Percentiles rank a stretch among this genome's conserved stretches.
These are phyloP conservation scores for Cryphonectria radicalis DNA, from an alignment of 2,329 filamentous ascomycete species.

Conservation along the genomic window DNA sequence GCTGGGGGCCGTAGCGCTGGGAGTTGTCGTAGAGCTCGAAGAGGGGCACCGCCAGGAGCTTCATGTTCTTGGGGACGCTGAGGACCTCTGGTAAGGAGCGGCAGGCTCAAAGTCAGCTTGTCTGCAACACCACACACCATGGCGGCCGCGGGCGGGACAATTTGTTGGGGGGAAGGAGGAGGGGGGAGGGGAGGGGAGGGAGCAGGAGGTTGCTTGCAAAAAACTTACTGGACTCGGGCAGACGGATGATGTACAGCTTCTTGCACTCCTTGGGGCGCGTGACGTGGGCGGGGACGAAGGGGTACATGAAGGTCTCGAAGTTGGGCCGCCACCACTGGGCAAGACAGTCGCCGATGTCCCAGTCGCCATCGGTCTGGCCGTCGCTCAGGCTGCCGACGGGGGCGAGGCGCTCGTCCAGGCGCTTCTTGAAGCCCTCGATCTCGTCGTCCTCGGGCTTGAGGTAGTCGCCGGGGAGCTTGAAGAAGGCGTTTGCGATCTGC, in stretches of 20 bases:
- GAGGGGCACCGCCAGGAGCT: slow-evolving; percentile 91
- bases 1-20: slow-evolving; percentile 88
- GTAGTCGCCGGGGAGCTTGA: slow-evolving; percentile 98
- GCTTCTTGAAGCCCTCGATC: slow-evolving; percentile 89
- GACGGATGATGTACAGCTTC: slow-evolving; percentile 96
- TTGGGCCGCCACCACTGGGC: slow-evolving; percentile 99
- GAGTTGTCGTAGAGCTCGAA: slow-evolving; percentile 99
- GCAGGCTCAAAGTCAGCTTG: background rate
- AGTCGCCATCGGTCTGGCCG: slow-evolving; percentile 82
- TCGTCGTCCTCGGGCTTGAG: slow-evolving; percentile 88
- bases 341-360: slow-evolving; percentile 92
- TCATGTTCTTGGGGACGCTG: slow-evolving; percentile 99
- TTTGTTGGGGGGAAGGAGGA: background rate
- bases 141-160: background rate
- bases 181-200: too few relatives aligned
- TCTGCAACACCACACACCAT: background rate
- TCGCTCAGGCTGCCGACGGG: slow-evolving; percentile 87
- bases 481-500: slow-evolving; percentile 99
- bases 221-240: slow-evolving; percentile 82
- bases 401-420: slow-evolving; percentile 90
- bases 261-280: slow-evolving; percentile 98
- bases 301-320: slow-evolving; percentile 99
- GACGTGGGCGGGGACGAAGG: slow-evolving; percentile 94
- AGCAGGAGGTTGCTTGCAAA: background rate
- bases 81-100: slow-evolving; percentile 72